Conservation (phyloP, 2,329 filamentous ascomycete genomes). For the Colletotrichum australisinense region DNA sequence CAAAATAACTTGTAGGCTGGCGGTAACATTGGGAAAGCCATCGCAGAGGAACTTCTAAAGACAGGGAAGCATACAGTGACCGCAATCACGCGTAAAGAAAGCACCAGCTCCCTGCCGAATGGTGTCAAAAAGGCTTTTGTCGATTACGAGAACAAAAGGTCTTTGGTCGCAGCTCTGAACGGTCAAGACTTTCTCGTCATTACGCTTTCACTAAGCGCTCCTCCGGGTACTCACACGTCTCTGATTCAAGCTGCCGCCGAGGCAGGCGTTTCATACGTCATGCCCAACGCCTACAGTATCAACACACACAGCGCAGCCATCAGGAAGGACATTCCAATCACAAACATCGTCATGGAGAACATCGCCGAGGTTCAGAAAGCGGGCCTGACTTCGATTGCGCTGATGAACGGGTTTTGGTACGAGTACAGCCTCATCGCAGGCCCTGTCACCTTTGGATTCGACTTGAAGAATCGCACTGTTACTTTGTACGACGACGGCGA, state of each 20-base stretch:
- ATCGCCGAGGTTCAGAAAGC: slow-evolving; percentile 4
- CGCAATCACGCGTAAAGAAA: slow-evolving; percentile 60
- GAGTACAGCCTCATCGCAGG: slow-evolving; percentile 57
- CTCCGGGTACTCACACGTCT: slow-evolving; percentile 54
- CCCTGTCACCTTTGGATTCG: slow-evolving; percentile 57
- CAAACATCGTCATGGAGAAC: slow-evolving; percentile 44
- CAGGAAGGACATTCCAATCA: slow-evolving; percentile 46
- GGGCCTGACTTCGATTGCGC: slow-evolving; percentile 40
- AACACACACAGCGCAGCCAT: slow-evolving; percentile 24
- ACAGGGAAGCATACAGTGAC: slow-evolving; percentile 64
- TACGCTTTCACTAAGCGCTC: slow-evolving; percentile 51
- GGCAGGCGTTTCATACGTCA: slow-evolving; percentile 61
- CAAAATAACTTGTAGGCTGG: slow-evolving; percentile 45
- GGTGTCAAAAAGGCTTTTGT: slow-evolving; percentile 55
- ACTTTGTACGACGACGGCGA: slow-evolving; percentile 65
- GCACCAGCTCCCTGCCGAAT: slow-evolving; percentile 51
- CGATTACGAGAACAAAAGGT: slow-evolving; percentile 54
- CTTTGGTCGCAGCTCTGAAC: slow-evolving; percentile 59
- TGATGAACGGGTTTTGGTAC: slow-evolving; percentile 64
- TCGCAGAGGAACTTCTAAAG: slow-evolving; percentile 55
- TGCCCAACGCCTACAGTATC: slow-evolving; percentile 59
- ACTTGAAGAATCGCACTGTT: slow-evolving; percentile 53
- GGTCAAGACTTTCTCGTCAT: slow-evolving; percentile 66
- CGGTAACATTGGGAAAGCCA: slow-evolving; percentile 53
- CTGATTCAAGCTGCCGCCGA: slow-evolving; percentile 61